Evolutionary conservation across 1,139 yeast genomes (phyloP).

Genomic region (Suhomyces panamericanus): DNA sequence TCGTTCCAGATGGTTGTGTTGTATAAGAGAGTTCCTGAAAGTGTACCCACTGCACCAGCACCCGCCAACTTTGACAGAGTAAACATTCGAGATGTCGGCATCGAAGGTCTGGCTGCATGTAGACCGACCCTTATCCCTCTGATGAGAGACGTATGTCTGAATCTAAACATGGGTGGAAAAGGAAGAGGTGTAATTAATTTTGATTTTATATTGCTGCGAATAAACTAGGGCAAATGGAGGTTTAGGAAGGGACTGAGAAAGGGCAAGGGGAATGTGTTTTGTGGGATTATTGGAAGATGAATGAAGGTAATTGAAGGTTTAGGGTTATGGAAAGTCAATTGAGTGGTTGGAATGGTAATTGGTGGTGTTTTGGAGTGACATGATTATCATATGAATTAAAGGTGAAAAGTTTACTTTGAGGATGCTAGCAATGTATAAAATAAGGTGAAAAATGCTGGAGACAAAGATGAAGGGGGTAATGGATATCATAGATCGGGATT

Average conservation of each 20-base stretch:
- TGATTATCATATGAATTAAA: no score
- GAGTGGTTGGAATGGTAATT: no score
- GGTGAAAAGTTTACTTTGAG: no score
- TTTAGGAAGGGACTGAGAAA: background rate
- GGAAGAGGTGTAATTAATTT: background rate
- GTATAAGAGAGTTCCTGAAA: slow-evolving; percentile 5
- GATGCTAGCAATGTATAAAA: no score
- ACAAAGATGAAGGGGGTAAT: no score
- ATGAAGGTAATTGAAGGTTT: no score
- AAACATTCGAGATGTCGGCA: background rate
- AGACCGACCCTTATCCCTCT: slow-evolving; percentile 3
- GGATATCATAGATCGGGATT: no score
- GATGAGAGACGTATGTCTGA: slow-evolving; percentile 1
- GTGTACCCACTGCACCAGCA: slow-evolving; percentile 5
- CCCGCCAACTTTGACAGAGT: background rate
- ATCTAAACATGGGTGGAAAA: slow-evolving; percentile 5
- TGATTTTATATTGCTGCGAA: slow-evolving; percentile 4
- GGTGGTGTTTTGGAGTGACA: no score
- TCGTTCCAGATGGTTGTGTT: slow-evolving; percentile 24
- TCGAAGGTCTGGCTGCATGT: background rate
- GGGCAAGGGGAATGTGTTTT: background rate
- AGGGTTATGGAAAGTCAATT: background rate
- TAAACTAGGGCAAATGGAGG: background rate
- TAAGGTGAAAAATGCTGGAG: no score
- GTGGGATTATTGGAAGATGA: background rate